phyloP scores from a whole-genome alignment of 352 stramenopile species.

The Globisporangium viniferum region DNA sequence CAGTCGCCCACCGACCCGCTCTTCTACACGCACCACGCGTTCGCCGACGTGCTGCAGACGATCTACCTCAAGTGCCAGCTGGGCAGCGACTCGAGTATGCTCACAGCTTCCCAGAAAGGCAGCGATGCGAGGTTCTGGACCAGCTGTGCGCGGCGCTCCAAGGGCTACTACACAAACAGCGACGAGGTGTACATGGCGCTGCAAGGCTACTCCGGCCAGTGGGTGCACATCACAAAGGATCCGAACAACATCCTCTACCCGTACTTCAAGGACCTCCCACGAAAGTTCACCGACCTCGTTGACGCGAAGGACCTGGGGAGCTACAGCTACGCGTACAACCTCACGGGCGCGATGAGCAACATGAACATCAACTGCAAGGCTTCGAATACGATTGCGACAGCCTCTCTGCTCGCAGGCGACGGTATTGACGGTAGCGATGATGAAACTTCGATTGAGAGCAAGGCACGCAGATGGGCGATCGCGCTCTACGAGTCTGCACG shows the following conservation, averaged over 20 bases:
- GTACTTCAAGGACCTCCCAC: slow-evolving; percentile 64
- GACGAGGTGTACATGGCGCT: slow-evolving; percentile 32
- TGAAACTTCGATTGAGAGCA: slow-evolving; percentile 23
- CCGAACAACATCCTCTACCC: slow-evolving; percentile 44
- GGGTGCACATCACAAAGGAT: slow-evolving; percentile 33
- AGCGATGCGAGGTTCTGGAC: slow-evolving; percentile 33
- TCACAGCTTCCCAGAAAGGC: slow-evolving; percentile 26
- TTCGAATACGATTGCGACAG: slow-evolving; percentile 26
- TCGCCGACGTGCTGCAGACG: slow-evolving; percentile 39
- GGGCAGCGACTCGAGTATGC: slow-evolving; percentile 14
- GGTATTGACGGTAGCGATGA: neutral
- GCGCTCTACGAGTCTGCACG: slow-evolving; percentile 42
- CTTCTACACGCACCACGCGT: slow-evolving; percentile 50
- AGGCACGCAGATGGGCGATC: slow-evolving; percentile 42
- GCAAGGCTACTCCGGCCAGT: slow-evolving; percentile 18
- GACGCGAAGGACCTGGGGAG: slow-evolving; percentile 47
- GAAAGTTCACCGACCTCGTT: slow-evolving; percentile 25
- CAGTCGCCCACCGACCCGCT: slow-evolving; percentile 48
- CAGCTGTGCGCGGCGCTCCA: slow-evolving; percentile 23
- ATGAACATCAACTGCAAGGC: slow-evolving; percentile 48
- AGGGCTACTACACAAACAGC: slow-evolving; percentile 15
- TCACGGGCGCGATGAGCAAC: slow-evolving; percentile 39
- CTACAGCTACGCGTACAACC: slow-evolving; percentile 63
- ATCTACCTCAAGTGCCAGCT: slow-evolving; percentile 59
- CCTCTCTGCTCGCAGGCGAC: slow-evolving; percentile 11